Percentiles rank a stretch among this genome's conserved stretches.
phyloP scores from a whole-genome alignment of 2,329 filamentous ascomycete genomes.

The Penicillium verrucosum region DNA sequence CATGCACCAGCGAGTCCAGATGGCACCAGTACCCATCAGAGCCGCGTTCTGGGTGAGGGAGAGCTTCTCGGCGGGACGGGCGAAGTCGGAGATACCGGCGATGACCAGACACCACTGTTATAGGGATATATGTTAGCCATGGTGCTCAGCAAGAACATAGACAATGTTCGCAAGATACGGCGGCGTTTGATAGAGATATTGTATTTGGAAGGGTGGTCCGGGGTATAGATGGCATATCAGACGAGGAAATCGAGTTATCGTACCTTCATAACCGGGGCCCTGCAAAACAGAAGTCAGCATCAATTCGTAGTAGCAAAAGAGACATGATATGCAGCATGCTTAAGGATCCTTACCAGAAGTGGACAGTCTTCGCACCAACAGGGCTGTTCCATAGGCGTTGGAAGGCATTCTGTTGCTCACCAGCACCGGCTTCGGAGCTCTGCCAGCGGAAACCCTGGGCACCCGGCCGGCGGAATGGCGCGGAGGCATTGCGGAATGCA shows the following conservation, averaged over 20 bases:
- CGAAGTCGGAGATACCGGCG: conserved; percentile 86
- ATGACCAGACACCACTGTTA: conserved; percentile 83
- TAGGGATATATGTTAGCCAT: conserved; percentile 7
- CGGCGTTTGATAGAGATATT: not conserved
- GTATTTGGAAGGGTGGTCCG: not conserved
- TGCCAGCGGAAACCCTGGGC: conserved; percentile 63
- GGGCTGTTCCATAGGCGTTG: conserved; percentile 81
- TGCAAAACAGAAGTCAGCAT: conserved; percentile 37
- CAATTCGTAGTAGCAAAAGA: not conserved
- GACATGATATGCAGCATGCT: not conserved
- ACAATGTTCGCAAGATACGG: too few species aligned
- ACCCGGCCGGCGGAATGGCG: conserved; percentile 51
- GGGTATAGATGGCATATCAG: not conserved
- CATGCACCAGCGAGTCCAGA: conserved; percentile 99
- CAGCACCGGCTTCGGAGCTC: conserved; percentile 58
- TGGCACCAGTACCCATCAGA: conserved; percentile 83
- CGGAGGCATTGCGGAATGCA: conserved; percentile 54
- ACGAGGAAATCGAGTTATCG: conserved; percentile 15
- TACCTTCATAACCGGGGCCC: conserved; percentile 92
- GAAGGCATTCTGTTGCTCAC: conserved; percentile 53
- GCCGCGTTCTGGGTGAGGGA: conserved; percentile 90
- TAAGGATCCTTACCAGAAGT: conserved; percentile 72
- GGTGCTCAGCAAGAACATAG: not conserved
- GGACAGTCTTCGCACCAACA: conserved; percentile 84
- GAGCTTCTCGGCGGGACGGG: conserved; percentile 85